Evolutionary conservation across 306 rosid genomes (phyloP).

Genomic region (Quercus wislizeni): DNA sequence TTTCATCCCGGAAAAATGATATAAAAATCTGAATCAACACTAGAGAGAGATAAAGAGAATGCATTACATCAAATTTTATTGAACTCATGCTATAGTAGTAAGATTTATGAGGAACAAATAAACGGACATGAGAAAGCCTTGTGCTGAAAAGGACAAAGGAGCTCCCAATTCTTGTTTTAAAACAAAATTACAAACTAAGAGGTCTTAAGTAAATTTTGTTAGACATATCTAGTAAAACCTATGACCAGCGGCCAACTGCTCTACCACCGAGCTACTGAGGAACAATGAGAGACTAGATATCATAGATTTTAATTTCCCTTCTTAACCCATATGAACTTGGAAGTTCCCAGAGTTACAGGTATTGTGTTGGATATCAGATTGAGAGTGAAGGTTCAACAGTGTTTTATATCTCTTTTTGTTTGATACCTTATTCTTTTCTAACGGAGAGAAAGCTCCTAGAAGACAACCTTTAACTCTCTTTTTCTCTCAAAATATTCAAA

Average conservation of each 20-base stretch:
- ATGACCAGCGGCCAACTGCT: too few relatives aligned
- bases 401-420: too few relatives aligned
- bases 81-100: not conserved
- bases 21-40: conserved; percentile 15
- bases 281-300: too few relatives aligned
- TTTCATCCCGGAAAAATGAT: conserved; percentile 62
- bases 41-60: not conserved
- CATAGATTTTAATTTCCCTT: too few relatives aligned
- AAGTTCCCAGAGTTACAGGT: not conserved
- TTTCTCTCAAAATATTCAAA: not conserved
- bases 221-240: not conserved
- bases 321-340: too few relatives aligned
- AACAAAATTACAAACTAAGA: not conserved
- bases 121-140: not conserved
- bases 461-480: not conserved
- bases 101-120: too few relatives aligned
- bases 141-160: not conserved
- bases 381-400: too few relatives aligned
- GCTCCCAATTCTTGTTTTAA: not conserved
- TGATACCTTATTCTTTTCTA: too few relatives aligned
- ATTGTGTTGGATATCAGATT: not conserved
- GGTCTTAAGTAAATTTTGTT: not conserved
- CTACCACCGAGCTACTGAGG: too few relatives aligned
- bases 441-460: too few relatives aligned
- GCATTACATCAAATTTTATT: not conserved